phyloP scores from a whole-genome alignment of 176 grass and related monocot genomes.

The Secale cereale region DNA sequence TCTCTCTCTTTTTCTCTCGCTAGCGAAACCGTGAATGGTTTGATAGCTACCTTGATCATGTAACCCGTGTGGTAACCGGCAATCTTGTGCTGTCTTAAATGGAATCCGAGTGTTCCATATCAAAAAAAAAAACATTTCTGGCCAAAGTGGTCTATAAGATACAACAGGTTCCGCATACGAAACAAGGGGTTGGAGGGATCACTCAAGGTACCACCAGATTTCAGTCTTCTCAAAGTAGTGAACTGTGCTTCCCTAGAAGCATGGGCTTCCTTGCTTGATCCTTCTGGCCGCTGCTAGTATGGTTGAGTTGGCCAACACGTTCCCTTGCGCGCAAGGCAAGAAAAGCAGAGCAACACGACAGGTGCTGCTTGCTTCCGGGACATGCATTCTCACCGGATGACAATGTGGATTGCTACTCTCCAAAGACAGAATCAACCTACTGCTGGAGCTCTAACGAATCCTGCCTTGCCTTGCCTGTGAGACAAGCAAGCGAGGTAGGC shows the following conservation, averaged over 20 bases:
- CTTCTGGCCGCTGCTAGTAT: background rate
- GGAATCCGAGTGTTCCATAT: too few relatives aligned
- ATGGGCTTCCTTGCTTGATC: background rate
- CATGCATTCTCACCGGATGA: slow-evolving; percentile 2
- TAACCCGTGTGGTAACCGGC: too few relatives aligned
- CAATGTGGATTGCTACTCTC: background rate
- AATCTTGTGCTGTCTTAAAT: too few relatives aligned
- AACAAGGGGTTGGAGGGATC: background rate
- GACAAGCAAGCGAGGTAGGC: slow-evolving; percentile 26
- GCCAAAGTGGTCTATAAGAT: background rate
- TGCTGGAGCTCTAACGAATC: slow-evolving; percentile 21
- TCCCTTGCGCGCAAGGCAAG: slow-evolving; percentile 20
- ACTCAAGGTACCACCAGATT: background rate
- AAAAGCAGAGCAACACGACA: background rate
- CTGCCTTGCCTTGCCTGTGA: slow-evolving; percentile 9
- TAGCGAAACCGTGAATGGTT: too few relatives aligned
- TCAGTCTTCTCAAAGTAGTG: background rate
- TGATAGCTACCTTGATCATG: too few relatives aligned
- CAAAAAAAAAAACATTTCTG: background rate
- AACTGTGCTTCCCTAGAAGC: background rate
- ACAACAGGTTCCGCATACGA: background rate
- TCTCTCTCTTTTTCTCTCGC: too few relatives aligned
- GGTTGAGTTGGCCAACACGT: slow-evolving; percentile 1
- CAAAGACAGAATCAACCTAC: slow-evolving; percentile 13
- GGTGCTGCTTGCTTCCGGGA: slow-evolving; percentile 27